Base-by-base conservation (phyloP, 306 rosid genomes). In the Dicorynia guianensis region DNA sequence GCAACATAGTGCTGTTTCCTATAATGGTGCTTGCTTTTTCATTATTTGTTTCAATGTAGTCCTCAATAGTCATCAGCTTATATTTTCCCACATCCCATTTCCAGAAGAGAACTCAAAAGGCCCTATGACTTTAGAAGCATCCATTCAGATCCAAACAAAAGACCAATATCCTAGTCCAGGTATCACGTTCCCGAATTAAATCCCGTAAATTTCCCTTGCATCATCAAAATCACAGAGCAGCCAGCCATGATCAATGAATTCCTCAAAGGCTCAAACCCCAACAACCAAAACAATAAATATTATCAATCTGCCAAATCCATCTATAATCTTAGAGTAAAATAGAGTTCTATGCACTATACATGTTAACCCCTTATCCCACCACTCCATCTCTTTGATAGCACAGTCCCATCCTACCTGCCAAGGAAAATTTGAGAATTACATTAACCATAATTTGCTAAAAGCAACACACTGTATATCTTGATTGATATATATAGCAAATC, bases 271-370 rank as follows among this genome's bases (percentile, higher is more conserved):
- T n/a, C n/a, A 25, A 25, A 25, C 30, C 30, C 30, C 30, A 25
- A 25, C 30, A 25, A 25, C 30, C 30, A 25, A 1, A 74, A 75
- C 40, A 25, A 63, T 44, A 63, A 61, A 60, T 70, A 42, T 18
- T 43, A 69, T 47, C 18, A 44, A 48, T 46, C 44, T 65, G 38
- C 75, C 71, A 56, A 64, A 38, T 56, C 52, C 64, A 47, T 50
- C 40, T 36, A 38, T 46, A 52, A 30, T 71, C 66, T 33, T 25
- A 25, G 30, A 25, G 30, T 1, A 25, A 30, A 4, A 19, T 13
- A 75, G 0, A 50, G 56, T 50, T 52, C 8, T 39, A 46, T 46
- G 30, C 11, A 6, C 10, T 55, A 56, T 42, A 55, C 38, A 55
- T 65, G 67, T 65, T 5, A 49, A 13, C 54, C 54, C 15, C 18